phyloP scores from a whole-genome alignment of 2,329 filamentous ascomycete genomes.

The Alternaria brassicae region DNA sequence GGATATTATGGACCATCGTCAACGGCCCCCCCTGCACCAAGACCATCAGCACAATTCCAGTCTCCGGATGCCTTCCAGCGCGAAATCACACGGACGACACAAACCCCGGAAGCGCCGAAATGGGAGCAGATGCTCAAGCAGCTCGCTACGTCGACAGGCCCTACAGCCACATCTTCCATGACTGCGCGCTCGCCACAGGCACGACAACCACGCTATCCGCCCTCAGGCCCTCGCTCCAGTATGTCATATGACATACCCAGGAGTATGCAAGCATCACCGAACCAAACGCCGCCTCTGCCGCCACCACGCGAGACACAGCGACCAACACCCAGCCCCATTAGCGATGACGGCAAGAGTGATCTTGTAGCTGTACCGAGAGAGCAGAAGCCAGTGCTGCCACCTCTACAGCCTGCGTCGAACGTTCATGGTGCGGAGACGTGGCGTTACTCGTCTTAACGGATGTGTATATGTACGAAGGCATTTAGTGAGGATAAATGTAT shows the following conservation, averaged over 20 bases:
- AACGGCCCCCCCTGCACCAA: slow-evolving; percentile 25
- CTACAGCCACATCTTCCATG: slow-evolving; percentile 13
- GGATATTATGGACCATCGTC: slow-evolving; percentile 20
- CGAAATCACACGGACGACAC: slow-evolving; percentile 43
- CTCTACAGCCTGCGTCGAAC: slow-evolving; percentile 13
- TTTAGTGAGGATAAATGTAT: slow-evolving; percentile 7
- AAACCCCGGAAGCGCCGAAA: slow-evolving; percentile 32
- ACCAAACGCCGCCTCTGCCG: slow-evolving; percentile 22
- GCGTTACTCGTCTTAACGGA: slow-evolving; percentile 29
- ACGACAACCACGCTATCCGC: slow-evolving; percentile 26
- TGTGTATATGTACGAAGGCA: background rate
- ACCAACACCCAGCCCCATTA: slow-evolving; percentile 44
- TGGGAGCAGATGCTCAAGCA: slow-evolving; percentile 48
- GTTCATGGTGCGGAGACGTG: slow-evolving; percentile 44
- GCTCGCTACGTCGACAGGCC: slow-evolving; percentile 31
- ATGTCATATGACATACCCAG: slow-evolving; percentile 24
- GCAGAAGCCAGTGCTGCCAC: slow-evolving; percentile 10
- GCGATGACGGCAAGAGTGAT: slow-evolving; percentile 38
- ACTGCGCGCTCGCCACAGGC: slow-evolving; percentile 17
- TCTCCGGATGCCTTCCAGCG: slow-evolving; percentile 55
- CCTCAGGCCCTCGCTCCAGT: slow-evolving; percentile 20
- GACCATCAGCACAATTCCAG: slow-evolving; percentile 51
- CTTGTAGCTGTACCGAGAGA: slow-evolving; percentile 11
- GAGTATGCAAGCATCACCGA: slow-evolving; percentile 19
- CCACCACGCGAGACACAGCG: slow-evolving; percentile 31